A percentile compares a stretch with the other conserved stretches of the same genome.
phyloP scores from a whole-genome alignment of 1,284 basidiomycete genomes.

The Macrocystidia cucumis region DNA sequence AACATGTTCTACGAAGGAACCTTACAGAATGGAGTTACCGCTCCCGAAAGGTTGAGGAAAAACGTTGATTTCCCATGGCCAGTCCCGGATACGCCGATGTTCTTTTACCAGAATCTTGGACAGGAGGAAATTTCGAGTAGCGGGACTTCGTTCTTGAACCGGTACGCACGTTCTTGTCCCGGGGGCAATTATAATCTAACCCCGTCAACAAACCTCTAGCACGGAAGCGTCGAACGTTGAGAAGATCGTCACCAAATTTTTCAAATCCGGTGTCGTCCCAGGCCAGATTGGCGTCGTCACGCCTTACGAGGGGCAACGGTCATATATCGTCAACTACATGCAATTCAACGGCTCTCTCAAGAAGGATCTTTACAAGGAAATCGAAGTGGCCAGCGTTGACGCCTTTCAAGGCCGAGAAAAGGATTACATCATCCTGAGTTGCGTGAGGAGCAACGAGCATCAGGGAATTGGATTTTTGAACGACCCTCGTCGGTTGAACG shows the following conservation, averaged over 20 bases:
- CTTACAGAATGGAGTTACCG: slow-evolving; percentile 97
- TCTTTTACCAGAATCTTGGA: slow-evolving; percentile 98
- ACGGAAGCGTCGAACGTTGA: slow-evolving; percentile 99
- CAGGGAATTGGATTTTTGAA: slow-evolving; percentile 99
- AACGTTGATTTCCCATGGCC: slow-evolving; percentile 99
- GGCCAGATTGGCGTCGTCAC: slow-evolving; percentile 97
- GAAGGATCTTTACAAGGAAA: slow-evolving; percentile 99
- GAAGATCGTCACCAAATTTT: slow-evolving; percentile 99
- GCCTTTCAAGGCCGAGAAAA: slow-evolving; percentile 99
- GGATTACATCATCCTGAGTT: slow-evolving; percentile 98
- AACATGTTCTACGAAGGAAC: slow-evolving; percentile 99
- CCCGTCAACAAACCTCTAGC: slow-evolving; percentile 34
- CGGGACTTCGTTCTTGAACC: slow-evolving; percentile 97
- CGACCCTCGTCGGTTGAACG: slow-evolving; percentile 94
- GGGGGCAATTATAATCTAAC: slow-evolving; percentile 9
- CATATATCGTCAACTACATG: slow-evolving; percentile 99
- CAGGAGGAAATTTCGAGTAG: slow-evolving; percentile 99
- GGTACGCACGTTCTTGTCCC: slow-evolving; percentile 31
- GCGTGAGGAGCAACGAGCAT: slow-evolving; percentile 99
- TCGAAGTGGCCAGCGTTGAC: slow-evolving; percentile 98
- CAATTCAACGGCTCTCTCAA: slow-evolving; percentile 97
- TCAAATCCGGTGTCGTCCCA: slow-evolving; percentile 96
- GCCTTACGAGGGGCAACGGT: slow-evolving; percentile 98
- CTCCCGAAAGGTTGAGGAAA: slow-evolving; percentile 93
- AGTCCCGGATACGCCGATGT: slow-evolving; percentile 96